Base-by-base conservation (phyloP, 1,139 yeast genomes). In the Taiozyma sp. region DNA sequence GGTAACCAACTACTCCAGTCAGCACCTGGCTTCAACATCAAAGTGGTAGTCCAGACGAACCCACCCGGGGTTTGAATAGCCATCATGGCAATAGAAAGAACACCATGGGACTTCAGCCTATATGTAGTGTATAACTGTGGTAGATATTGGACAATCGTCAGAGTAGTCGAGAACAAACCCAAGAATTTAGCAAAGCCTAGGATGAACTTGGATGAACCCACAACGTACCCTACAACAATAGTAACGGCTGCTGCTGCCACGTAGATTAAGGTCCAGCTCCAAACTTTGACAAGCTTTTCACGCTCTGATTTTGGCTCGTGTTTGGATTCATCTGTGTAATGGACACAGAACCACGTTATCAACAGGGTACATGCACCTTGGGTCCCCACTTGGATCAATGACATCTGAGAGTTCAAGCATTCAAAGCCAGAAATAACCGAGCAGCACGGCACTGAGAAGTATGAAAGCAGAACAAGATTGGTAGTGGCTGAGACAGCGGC, bases 31-130 rank as follows among this genome's bases (percentile, higher is more conserved):
- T 91, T 80, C 53, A 79, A 68, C 50, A 81, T 85, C 50, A 89
- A 70, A 3, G 88, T 81, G 16, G 81, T 75, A 0, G 95, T 79
- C 83, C 93, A 88, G 2, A 87, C 55, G 59, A 79, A 85, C 28
- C 96, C 96, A 14, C 97, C 97, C 0, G 97, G 97, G 19, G 95
- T 88, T 65, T 89, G 97, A 56, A 89, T 77, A 49, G 83, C 71
- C 93, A 89, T 86, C 89, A 87, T 88, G 7, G 85, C 80, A 24
- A 87, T 74, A 0, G 95, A 86, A 39, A 89, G 73, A 0, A 91
- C 83, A 3, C 96, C 97, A 0, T 95, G 85, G 58, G 84, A 91
- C 61, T 85, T 84, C 52, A 88, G 74, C 3, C 60, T 64, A 62
- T 75, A 83, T 0, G 96, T 88, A 34, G 93, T 87, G 57, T 72